phyloP scores from a whole-genome alignment of 2,329 filamentous ascomycete genomes.

The Acarospora socialis region DNA sequence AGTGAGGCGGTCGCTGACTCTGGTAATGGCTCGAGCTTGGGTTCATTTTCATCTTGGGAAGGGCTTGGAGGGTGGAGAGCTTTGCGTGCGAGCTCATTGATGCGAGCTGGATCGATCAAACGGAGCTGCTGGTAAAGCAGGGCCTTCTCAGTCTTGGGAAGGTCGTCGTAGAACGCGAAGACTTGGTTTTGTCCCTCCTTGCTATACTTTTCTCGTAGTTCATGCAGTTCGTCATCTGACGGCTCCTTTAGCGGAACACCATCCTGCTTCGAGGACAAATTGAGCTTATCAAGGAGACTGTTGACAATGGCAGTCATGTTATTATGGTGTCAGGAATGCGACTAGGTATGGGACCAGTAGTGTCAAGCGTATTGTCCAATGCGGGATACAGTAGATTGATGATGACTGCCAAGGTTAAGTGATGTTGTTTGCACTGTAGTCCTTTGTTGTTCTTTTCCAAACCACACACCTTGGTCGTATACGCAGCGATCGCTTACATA shows the following conservation, averaged over 20 bases:
- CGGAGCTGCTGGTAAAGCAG: constrained; percentile 68
- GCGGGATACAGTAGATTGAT: no score
- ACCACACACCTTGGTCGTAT: no score
- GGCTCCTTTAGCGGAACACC: constrained; percentile 33
- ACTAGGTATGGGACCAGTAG: no score
- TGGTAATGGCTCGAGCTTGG: constrained; percentile 71
- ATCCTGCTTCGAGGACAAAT: constrained; percentile 23
- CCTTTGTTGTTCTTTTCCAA: no score
- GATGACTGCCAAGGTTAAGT: no score
- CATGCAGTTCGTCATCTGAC: constrained; percentile 49
- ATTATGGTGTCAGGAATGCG: no score
- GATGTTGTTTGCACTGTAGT: no score
- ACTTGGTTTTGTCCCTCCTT: constrained; percentile 68
- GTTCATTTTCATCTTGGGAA: constrained; percentile 35
- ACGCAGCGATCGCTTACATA: no score
- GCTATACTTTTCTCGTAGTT: constrained; percentile 58
- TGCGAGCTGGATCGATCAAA: constrained; percentile 67
- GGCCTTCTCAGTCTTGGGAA: constrained; percentile 59
- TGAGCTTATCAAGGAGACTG: constrained; percentile 34
- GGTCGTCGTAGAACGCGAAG: constrained; percentile 74
- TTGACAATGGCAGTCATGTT: constrained; percentile 28
- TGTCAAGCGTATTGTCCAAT: no score
- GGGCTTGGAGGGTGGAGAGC: constrained; percentile 62
- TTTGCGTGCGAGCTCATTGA: constrained; percentile 73
- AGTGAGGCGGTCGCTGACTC: constrained; percentile 77